phyloP scores from a whole-genome alignment of 176 grass and related monocot species.

The Avena sativa region DNA sequence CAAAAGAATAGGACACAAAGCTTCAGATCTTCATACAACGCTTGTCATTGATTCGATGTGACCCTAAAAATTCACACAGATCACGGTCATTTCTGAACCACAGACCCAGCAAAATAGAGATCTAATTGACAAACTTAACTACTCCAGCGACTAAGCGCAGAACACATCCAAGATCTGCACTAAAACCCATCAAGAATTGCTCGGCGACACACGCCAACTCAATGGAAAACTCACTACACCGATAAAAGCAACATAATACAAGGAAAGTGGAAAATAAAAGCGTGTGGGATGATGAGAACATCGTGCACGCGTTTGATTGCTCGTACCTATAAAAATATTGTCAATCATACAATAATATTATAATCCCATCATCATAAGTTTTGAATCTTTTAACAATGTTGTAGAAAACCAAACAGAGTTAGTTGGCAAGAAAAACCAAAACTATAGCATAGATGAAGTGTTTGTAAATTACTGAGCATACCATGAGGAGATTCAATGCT shows the following conservation, averaged over 20 bases:
- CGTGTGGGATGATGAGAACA: too few relatives aligned
- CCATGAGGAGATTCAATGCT: too few relatives aligned
- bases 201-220: neutral
- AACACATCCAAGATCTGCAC: constrained; percentile 13
- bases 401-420: too few relatives aligned
- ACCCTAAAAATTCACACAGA: neutral
- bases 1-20: neutral
- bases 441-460: too few relatives aligned
- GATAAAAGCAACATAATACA: neutral
- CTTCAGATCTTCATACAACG: neutral
- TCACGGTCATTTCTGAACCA: neutral
- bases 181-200: neutral
- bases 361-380: too few relatives aligned
- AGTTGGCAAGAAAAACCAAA: neutral
- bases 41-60: neutral
- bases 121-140: neutral
- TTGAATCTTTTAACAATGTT: too few relatives aligned
- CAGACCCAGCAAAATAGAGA: neutral
- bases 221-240: neutral
- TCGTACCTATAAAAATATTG: too few relatives aligned
- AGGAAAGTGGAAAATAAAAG: neutral
- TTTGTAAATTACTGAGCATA: too few relatives aligned
- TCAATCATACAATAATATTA: too few relatives aligned
- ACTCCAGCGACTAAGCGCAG: neutral
- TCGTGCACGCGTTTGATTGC: too few relatives aligned